Base-by-base conservation (phyloP, 2,329 filamentous ascomycete genomes). In the Trichophyton rubrum region DNA sequence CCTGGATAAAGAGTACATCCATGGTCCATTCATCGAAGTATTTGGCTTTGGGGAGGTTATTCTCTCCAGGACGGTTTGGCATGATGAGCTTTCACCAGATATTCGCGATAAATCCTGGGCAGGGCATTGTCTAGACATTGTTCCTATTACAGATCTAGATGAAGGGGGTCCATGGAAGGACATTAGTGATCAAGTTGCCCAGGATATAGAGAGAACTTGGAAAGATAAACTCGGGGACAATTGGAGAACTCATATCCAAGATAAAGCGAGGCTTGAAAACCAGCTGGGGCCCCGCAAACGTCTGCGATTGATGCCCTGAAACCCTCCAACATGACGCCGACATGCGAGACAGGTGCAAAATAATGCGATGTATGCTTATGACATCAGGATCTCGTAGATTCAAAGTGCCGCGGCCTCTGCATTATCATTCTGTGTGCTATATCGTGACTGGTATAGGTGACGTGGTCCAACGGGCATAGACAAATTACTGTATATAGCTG, bases 81-180 rank as follows among this genome's bases (percentile, higher is more conserved):
- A 68, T 24, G 33, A 66, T 45, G 5, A 62, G 63, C 33, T 15
- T 27, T n/a, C 41, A n/a, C 20, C 24, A 64, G 68, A 11, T 60
- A 63, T 9, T 35, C 11, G 33, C 33, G 63, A 64, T 57, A 68
- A 68, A 13, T 65, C 63, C 49, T 72, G 68, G 70, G 69, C 67
- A 57, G 69, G 68, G 6, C 68, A 72, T 61, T 38, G 63, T 17
- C 68, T 71, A 47, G 68, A 72, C 64, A 70, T 70, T 35, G 67
- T 64, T 2, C 65, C 68, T 5, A 35, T 66, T 1, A 49, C 64
- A 27, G 38, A 65, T 13, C 56, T 41, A 20, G 56, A 61, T 41
- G 63, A 61, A 2, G 33, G 60, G 1, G 59, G 55, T 0, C 56
- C 38, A 17, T 71, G 68, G 70, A 66, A 58, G 15, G 68, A 72